A percentile compares a stretch with the other conserved stretches of the same genome.
Evolutionary conservation across 495 filamentous ascomycete genomes (phyloP).

Genomic region (Glarea lozoyensis): DNA sequence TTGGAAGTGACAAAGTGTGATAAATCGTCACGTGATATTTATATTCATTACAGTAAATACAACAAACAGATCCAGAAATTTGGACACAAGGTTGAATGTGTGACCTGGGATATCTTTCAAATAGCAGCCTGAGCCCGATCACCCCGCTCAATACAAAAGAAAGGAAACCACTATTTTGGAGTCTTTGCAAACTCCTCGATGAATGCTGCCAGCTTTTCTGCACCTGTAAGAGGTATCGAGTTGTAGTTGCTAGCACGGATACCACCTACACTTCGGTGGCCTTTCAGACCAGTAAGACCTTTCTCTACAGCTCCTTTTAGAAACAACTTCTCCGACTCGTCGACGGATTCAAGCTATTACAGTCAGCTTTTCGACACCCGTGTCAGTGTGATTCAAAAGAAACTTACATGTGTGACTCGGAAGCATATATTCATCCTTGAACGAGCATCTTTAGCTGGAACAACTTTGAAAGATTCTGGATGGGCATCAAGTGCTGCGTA

Average conservation of each 20-base stretch:
- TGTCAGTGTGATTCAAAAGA: too few species aligned
- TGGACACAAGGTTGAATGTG: too few species aligned
- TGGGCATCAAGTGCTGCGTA: slow-evolving; percentile 69
- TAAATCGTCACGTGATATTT: too few species aligned
- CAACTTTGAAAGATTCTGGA: slow-evolving; percentile 38
- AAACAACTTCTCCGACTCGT: slow-evolving; percentile 63
- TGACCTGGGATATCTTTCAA: too few species aligned
- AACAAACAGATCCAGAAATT: too few species aligned
- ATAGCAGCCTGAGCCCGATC: too few species aligned
- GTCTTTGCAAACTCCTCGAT: slow-evolving; percentile 45
- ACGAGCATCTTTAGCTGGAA: slow-evolving; percentile 62
- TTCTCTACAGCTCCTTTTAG: slow-evolving; percentile 56
- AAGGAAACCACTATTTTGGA: slow-evolving; percentile 6
- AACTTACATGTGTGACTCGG: slow-evolving; percentile 38
- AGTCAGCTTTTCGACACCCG: background rate
- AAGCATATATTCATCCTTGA: slow-evolving; percentile 93
- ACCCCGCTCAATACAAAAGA: too few species aligned
- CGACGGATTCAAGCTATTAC: slow-evolving; percentile 7
- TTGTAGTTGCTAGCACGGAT: slow-evolving; percentile 60
- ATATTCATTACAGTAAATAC: too few species aligned
- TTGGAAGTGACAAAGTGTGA: too few species aligned
- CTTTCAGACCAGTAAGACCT: slow-evolving; percentile 65
- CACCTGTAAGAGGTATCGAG: slow-evolving; percentile 47
- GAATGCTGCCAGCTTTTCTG: slow-evolving; percentile 49
- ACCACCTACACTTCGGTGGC: slow-evolving; percentile 72